These are phyloP conservation scores for Exobasidium rhododendri DNA, from an alignment of 1,284 basidiomycete genomes.

Conservation along the genomic window DNA sequence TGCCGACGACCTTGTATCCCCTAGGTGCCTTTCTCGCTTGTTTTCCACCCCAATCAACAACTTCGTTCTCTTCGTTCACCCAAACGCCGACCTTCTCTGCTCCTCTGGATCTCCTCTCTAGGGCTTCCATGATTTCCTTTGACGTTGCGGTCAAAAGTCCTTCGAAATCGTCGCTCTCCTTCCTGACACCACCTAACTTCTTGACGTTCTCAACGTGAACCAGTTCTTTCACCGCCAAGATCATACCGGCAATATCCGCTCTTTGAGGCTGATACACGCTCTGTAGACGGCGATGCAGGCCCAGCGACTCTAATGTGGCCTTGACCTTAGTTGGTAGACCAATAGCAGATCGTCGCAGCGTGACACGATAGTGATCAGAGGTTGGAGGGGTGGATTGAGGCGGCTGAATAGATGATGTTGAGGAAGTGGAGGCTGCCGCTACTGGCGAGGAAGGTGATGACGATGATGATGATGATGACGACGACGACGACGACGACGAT, in stretches of 20 bases:
- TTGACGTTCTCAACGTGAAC: constrained; percentile 77
- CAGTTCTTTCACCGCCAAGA: constrained; percentile 77
- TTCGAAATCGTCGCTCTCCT: constrained; percentile 25
- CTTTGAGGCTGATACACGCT: constrained; percentile 74
- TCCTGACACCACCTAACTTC: constrained; percentile 17
- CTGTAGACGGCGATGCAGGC: constrained; percentile 73
- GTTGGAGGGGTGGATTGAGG: not conserved
- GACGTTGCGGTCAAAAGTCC: not conserved
- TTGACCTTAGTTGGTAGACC: constrained; percentile 70
- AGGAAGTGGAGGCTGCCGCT: not conserved
- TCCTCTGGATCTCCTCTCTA: no score
- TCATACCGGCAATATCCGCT: constrained; percentile 73
- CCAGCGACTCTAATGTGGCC: constrained; percentile 71
- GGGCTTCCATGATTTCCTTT: not conserved
- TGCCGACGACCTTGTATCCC: constrained; percentile 50
- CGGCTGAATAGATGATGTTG: not conserved
- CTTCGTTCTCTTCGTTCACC: constrained; percentile 48
- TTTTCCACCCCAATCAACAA: constrained; percentile 48
- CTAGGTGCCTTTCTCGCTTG: constrained; percentile 45
- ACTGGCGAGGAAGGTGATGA: not conserved
- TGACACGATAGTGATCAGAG: constrained; percentile 76
- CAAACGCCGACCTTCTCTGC: constrained; percentile 40
- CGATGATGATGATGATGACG: no score
- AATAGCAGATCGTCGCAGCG: constrained; percentile 75
- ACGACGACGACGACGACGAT: no score